Conservation (phyloP, 1,284 basidiomycete genomes). For the Caloboletus firmus region DNA sequence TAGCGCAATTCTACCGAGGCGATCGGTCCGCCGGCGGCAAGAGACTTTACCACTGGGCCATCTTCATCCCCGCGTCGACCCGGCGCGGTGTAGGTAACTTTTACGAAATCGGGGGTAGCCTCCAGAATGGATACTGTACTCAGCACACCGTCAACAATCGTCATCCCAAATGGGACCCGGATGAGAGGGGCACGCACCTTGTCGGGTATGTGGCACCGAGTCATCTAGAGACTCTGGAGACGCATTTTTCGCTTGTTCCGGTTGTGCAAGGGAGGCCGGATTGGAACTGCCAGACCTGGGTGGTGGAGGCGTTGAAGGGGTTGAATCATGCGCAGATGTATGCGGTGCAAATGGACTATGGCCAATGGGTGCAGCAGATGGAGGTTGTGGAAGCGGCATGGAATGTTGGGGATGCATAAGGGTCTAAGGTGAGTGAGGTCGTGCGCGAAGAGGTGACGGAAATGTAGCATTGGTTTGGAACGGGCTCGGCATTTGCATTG, state of each 20-base stretch:
- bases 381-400: constrained; percentile 16
- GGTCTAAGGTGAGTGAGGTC: too few species aligned
- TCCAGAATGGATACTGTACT: constrained; percentile 12
- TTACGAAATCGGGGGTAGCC: constrained; percentile 20
- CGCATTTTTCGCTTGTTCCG: constrained; percentile 10
- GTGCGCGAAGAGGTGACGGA: neutral
- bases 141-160: constrained; percentile 11
- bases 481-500: neutral
- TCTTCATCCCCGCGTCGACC: constrained; percentile 25
- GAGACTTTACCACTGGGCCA: constrained; percentile 23
- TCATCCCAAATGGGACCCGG: constrained; percentile 12
- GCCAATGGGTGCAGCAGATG: constrained; percentile 11
- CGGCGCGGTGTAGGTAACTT: constrained; percentile 24
- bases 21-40: neutral
- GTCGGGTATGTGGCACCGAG: constrained; percentile 9
- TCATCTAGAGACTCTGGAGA: constrained; percentile 4
- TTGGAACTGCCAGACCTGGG: constrained; percentile 27
- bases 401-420: constrained; percentile 16
- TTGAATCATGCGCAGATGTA: constrained; percentile 7
- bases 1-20: constrained; percentile 18
- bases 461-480: constrained; percentile 1
- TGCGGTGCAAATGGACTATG: constrained; percentile 18
- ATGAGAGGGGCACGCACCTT: constrained; percentile 11
- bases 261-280: constrained; percentile 12
- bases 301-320: constrained; percentile 14